These are phyloP conservation scores for Aureobasidium pullulans DNA, from an alignment of 2,329 filamentous ascomycete genomes.

Conservation along the genomic window DNA sequence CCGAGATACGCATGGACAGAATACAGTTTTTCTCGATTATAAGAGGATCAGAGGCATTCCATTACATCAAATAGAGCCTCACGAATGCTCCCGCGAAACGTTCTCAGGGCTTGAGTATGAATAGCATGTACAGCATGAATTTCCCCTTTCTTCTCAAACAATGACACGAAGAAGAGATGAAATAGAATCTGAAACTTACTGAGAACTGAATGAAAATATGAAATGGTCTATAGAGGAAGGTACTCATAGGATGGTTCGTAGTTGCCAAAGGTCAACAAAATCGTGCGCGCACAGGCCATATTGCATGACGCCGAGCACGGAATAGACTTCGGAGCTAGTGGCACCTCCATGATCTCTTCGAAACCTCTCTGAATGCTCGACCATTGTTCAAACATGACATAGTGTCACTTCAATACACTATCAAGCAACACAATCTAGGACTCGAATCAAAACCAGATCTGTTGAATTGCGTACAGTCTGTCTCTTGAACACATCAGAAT, in stretches of 20 bases:
- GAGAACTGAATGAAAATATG: neutral
- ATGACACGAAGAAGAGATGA: neutral
- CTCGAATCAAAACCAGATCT: neutral
- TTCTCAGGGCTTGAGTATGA: neutral
- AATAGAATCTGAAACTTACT: neutral
- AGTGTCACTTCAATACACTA: neutral
- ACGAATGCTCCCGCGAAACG: neutral
- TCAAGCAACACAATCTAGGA: neutral
- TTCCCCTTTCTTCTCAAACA: neutral
- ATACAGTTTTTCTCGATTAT: too few relatives aligned
- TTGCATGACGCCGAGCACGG: slow-evolving; percentile 1
- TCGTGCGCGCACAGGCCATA: neutral
- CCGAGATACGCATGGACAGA: too few relatives aligned
- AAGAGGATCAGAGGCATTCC: too few relatives aligned
- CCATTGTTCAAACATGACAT: neutral
- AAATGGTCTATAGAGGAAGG: neutral
- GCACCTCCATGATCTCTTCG: slow-evolving; percentile 4
- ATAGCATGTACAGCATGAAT: neutral
- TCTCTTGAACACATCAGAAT: neutral
- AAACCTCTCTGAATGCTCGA: slow-evolving; percentile 1
- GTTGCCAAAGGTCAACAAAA: neutral
- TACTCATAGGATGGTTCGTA: neutral
- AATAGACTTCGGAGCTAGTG: slow-evolving; percentile 1
- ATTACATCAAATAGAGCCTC: too few relatives aligned
- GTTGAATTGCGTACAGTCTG: neutral